Evolutionary conservation across 371 early-diverging fungal species (phyloP).

Genomic region (Furculomyces boomerangus): DNA sequence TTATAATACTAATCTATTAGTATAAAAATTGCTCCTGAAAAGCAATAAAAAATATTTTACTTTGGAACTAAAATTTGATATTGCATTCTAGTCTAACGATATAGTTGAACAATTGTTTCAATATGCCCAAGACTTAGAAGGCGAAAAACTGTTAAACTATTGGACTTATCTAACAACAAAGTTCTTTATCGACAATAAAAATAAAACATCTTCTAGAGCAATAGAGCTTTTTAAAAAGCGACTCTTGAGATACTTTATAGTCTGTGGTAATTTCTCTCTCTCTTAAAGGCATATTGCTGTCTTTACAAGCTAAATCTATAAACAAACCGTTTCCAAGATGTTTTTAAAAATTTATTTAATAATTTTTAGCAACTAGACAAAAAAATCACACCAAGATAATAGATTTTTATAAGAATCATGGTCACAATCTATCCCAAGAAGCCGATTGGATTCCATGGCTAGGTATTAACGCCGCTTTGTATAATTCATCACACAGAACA

Average conservation of each 20-base stretch:
- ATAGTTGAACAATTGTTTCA: slow-evolving; percentile 16
- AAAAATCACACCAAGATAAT: slow-evolving; percentile 7
- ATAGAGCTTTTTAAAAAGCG: slow-evolving; percentile 21
- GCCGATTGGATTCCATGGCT: slow-evolving; percentile 26
- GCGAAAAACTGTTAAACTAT: slow-evolving; percentile 12
- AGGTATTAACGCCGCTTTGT: not conserved
- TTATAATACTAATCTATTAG: not conserved
- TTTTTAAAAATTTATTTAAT: slow-evolving; percentile 3
- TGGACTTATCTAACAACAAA: slow-evolving; percentile 18
- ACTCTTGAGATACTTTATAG: slow-evolving; percentile 3
- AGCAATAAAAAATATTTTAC: not conserved
- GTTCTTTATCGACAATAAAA: slow-evolving; percentile 20
- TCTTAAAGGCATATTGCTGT: not conserved
- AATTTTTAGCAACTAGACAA: slow-evolving; percentile 12
- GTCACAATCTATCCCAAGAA: slow-evolving; percentile 14
- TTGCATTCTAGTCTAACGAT: slow-evolving; percentile 4
- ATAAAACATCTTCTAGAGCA: slow-evolving; percentile 22
- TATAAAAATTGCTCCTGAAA: not conserved
- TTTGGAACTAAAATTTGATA: not conserved
- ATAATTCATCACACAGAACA: not conserved
- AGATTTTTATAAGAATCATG: slow-evolving; percentile 12
- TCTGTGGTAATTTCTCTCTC: not conserved
- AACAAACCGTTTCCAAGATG: not conserved
- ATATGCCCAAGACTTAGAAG: slow-evolving; percentile 9
- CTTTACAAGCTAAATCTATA: not conserved